Evolutionary conservation across 257 asterid genomes (phyloP).

Genomic region (Mentha longifolia): DNA sequence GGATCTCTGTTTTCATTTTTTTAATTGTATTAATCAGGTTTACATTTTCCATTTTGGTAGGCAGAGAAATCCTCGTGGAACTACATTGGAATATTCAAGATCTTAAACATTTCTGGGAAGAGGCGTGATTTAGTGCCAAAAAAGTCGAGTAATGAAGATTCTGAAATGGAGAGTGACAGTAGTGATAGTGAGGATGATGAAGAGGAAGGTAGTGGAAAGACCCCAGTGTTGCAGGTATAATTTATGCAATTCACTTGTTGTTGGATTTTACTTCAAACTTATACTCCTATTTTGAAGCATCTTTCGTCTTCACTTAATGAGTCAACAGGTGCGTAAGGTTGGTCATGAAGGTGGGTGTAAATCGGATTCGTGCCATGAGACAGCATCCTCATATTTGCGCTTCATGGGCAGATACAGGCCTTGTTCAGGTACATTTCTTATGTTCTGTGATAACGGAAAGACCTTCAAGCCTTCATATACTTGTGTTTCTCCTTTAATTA

Average conservation of each 20-base stretch:
- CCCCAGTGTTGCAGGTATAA: conserved; percentile 73
- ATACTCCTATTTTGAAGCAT: conserved; percentile 1
- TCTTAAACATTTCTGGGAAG: conserved; percentile 83
- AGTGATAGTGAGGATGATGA: conserved; percentile 86
- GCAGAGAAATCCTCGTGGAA: conserved; percentile 80
- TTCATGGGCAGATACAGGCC: conserved; percentile 85
- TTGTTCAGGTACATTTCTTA: conserved; percentile 67
- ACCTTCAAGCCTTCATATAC: background rate
- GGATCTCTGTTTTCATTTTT: background rate
- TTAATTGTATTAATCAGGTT: conserved; percentile 10
- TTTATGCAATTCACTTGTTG: background rate
- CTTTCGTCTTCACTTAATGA: conserved; percentile 29
- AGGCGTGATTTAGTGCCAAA: conserved; percentile 72
- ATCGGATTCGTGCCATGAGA: conserved; percentile 91
- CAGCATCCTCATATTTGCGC: conserved; percentile 92
- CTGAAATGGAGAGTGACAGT: conserved; percentile 81
- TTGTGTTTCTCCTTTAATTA: background rate
- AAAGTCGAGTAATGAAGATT: conserved; percentile 48
- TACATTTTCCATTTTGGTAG: conserved; percentile 38
- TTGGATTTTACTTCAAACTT: conserved; percentile 6
- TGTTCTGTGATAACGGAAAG: background rate
- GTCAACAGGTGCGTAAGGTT: conserved; percentile 64
- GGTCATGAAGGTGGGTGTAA: conserved; percentile 81
- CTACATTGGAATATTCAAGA: conserved; percentile 71
- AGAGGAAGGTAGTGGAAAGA: conserved; percentile 55